Evolutionary conservation across 73 alveolate species (phyloP).

Genomic region (Uronychia binucleata): DNA sequence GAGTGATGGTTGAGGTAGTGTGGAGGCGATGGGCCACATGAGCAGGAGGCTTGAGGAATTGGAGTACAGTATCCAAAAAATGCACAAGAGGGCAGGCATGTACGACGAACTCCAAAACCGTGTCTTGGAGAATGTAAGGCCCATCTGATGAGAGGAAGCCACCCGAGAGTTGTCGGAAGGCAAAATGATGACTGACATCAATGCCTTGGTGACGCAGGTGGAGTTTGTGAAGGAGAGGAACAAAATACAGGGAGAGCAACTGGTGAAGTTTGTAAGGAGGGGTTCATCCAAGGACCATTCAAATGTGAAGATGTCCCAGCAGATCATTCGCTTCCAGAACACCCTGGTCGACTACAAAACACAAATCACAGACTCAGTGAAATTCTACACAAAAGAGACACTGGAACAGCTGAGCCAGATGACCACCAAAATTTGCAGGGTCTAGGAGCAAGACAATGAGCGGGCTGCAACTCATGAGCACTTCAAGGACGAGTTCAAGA

Average conservation of each 20-base stretch:
- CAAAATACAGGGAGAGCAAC: not conserved
- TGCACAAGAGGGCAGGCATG: not conserved
- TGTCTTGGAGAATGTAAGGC: not conserved
- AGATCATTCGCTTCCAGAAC: not conserved
- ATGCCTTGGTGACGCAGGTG: not conserved
- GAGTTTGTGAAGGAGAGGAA: not conserved
- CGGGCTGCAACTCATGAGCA: not conserved
- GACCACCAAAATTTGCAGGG: not conserved
- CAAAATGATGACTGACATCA: not conserved
- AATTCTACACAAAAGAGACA: not conserved
- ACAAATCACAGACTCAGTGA: not conserved
- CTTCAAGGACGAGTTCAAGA: not conserved
- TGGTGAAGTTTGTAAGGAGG: not conserved
- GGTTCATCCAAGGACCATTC: not conserved
- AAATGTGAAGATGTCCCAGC: not conserved
- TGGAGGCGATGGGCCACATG: no score
- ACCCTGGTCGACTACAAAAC: not conserved
- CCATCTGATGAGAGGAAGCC: not conserved
- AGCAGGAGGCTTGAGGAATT: not conserved
- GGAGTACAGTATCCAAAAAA: not conserved
- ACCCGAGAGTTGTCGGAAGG: not conserved
- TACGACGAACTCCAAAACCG: conserved; percentile 1
- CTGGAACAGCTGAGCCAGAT: not conserved
- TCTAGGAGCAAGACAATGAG: not conserved
- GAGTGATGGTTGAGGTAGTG: no score